These are phyloP conservation scores for Graphiopsis chlorocephala DNA, from an alignment of 2,329 filamentous ascomycete species.

Conservation along the genomic window DNA sequence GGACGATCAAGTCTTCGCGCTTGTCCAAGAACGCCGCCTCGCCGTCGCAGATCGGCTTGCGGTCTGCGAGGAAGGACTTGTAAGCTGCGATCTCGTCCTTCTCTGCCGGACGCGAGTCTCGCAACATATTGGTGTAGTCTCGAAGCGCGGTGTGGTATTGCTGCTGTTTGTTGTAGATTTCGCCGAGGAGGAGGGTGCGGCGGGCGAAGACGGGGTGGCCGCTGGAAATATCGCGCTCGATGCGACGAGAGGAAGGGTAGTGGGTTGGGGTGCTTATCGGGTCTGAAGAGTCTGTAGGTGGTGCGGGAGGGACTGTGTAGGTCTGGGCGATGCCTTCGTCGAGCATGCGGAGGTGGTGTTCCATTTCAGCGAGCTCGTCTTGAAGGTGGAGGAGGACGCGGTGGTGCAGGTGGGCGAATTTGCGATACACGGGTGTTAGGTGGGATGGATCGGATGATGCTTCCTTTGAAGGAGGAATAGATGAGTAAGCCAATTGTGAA, in stretches of 20 bases:
- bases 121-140: conserved; percentile 55
- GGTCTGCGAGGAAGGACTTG: conserved; percentile 54
- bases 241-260: conserved; percentile 58
- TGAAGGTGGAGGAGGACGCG: conserved; percentile 79
- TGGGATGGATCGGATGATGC: neutral
- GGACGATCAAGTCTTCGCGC: conserved; percentile 53
- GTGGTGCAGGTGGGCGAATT: conserved; percentile 79
- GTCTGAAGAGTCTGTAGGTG: conserved; percentile 19
- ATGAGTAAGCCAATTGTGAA: conserved; percentile 47
- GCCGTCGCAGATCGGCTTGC: conserved; percentile 55
- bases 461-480: conserved; percentile 7
- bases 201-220: conserved; percentile 55
- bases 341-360: conserved; percentile 69
- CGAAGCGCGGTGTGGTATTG: conserved; percentile 65
- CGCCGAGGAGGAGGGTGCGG: conserved; percentile 59
- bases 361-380: conserved; percentile 77
- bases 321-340: conserved; percentile 58
- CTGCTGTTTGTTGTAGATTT: conserved; percentile 63
- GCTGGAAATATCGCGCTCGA: conserved; percentile 53
- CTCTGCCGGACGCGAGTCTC: conserved; percentile 50
- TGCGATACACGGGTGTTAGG: conserved; percentile 68
- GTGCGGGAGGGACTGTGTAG: conserved; percentile 18
- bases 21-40: conserved; percentile 62
- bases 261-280: neutral
- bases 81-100: conserved; percentile 54